Conservation (phyloP, 768 basidiomycete genomes). For the Amanita polypyramis region DNA sequence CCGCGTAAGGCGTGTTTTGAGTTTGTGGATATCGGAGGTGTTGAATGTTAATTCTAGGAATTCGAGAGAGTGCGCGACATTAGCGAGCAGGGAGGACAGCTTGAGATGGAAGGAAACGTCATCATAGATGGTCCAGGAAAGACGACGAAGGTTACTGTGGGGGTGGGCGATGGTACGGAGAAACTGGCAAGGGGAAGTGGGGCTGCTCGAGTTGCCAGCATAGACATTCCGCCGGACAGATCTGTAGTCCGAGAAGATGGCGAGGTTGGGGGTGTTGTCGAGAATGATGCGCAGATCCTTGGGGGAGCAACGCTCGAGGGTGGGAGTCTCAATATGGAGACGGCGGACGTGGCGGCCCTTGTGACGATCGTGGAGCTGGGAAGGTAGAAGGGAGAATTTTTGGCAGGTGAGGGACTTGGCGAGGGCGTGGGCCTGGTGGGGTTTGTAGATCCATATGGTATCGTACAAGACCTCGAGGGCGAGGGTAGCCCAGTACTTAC, state of each 20-base stretch:
- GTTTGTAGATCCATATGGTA: slow-evolving; percentile 57
- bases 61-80: slow-evolving; percentile 44
- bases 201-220: slow-evolving; percentile 28
- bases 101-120: slow-evolving; percentile 45
- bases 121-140: slow-evolving; percentile 69
- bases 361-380: slow-evolving; percentile 9
- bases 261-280: slow-evolving; percentile 48
- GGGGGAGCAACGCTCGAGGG: slow-evolving; percentile 54
- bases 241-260: slow-evolving; percentile 53
- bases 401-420: slow-evolving; percentile 25
- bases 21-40: slow-evolving; percentile 31
- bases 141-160: slow-evolving; percentile 38
- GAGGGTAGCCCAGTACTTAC: slow-evolving; percentile 41
- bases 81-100: slow-evolving; percentile 41
- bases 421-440: slow-evolving; percentile 35
- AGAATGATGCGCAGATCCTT: slow-evolving; percentile 60
- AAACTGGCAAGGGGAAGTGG: slow-evolving; percentile 43
- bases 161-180: slow-evolving; percentile 49
- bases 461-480: slow-evolving; percentile 52
- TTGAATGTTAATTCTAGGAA: slow-evolving; percentile 61
- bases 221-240: slow-evolving; percentile 48
- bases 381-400: slow-evolving; percentile 20
- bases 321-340: slow-evolving; percentile 61
- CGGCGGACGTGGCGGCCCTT: slow-evolving; percentile 45
- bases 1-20: slow-evolving; percentile 7